phyloP scores from a whole-genome alignment of 2,329 filamentous ascomycete genomes.

The Aspergillus brunneoviolaceus region DNA sequence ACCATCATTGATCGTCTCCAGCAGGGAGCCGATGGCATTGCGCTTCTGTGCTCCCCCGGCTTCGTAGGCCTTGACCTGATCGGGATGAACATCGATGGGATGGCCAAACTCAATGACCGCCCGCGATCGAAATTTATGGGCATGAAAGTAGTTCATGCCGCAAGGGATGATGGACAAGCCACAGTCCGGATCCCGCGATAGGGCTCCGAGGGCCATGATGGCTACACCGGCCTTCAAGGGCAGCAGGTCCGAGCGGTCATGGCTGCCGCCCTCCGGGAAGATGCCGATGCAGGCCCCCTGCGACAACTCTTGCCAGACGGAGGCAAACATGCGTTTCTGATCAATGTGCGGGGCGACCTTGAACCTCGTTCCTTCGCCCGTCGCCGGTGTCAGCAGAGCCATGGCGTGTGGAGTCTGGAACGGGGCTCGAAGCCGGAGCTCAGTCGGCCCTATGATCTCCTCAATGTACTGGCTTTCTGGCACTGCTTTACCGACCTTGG shows the following conservation, averaged over 20 bases:
- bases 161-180: too few species aligned
- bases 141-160: too few species aligned
- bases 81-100: constrained; percentile 78
- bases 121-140: constrained; percentile 35
- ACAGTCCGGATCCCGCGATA: constrained; percentile 69
- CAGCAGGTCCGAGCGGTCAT: constrained; percentile 87
- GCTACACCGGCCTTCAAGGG: constrained; percentile 95
- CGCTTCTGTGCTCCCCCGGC: constrained; percentile 70
- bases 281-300: constrained; percentile 89
- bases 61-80: constrained; percentile 83
- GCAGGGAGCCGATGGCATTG: constrained; percentile 75
- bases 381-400: too few species aligned
- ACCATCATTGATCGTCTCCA: constrained; percentile 83
- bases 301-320: constrained; percentile 81
- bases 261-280: constrained; percentile 94
- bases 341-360: constrained; percentile 91
- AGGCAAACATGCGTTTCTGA: constrained; percentile 89
- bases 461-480: too few species aligned
- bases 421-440: too few species aligned
- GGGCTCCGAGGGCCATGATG: constrained; percentile 91
- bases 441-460: too few species aligned
- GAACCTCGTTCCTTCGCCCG: constrained; percentile 70
- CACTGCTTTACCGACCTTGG: too few species aligned
- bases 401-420: too few species aligned
- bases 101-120: constrained; percentile 94